Conservation (phyloP, 495 filamentous ascomycete genomes). For the Rostrohypoxylon terebratum region DNA sequence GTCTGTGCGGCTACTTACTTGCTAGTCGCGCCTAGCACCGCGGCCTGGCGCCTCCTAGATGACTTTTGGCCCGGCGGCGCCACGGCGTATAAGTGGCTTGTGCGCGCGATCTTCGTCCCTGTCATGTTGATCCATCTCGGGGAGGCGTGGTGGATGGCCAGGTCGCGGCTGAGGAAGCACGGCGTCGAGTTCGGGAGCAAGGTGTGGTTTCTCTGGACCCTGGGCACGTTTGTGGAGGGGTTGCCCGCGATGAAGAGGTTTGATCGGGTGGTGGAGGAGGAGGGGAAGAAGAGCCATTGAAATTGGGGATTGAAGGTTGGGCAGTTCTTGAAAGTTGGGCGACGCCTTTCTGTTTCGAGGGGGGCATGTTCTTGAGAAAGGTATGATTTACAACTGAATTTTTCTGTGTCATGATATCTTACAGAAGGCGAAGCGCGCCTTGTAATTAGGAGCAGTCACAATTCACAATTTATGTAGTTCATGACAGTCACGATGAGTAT, state of each 20-base stretch:
- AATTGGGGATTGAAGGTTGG: conserved; percentile 11
- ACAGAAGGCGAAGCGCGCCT: not conserved
- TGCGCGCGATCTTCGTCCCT: conserved; percentile 51
- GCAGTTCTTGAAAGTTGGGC: not conserved
- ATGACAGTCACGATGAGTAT: not conserved
- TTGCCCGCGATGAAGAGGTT: conserved; percentile 53
- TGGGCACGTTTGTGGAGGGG: conserved; percentile 56
- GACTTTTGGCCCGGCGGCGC: conserved; percentile 45
- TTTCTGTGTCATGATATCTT: not conserved
- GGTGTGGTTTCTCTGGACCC: conserved; percentile 57
- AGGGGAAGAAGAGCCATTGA: conserved; percentile 45
- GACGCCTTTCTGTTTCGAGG: not conserved
- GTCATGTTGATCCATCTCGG: conserved; percentile 51
- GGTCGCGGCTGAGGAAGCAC: conserved; percentile 44
- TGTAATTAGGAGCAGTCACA: no score
- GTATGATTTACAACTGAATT: not conserved
- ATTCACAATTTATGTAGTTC: not conserved
- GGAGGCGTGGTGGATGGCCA: conserved; percentile 56
- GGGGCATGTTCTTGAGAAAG: not conserved
- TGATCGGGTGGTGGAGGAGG: conserved; percentile 52
- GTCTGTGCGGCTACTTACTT: conserved; percentile 41
- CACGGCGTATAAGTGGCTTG: conserved; percentile 52
- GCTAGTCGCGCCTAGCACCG: conserved; percentile 26
- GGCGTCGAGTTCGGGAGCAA: conserved; percentile 47
- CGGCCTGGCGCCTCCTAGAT: conserved; percentile 39